phyloP scores from a whole-genome alignment of 1,139 yeast species.

The Hyphopichia burtonii region DNA sequence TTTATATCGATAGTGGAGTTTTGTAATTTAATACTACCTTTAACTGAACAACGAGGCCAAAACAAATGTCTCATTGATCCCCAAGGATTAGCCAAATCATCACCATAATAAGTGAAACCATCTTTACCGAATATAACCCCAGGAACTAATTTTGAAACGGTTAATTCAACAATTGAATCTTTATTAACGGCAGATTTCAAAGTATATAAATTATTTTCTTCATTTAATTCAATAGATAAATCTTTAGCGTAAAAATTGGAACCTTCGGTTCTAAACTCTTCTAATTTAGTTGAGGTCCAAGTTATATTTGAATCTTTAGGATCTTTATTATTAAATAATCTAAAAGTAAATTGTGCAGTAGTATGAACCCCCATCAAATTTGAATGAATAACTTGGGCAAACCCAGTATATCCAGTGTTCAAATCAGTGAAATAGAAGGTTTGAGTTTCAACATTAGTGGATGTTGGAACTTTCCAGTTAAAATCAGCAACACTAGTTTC shows the following conservation, averaged over 20 bases:
- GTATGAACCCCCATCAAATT: conserved; percentile 85
- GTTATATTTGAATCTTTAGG: conserved; percentile 36
- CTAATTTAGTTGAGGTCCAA: conserved; percentile 91
- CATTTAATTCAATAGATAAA: conserved; percentile 60
- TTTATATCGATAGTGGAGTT: conserved; percentile 35
- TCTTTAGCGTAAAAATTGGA: conserved; percentile 75
- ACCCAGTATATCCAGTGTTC: conserved; percentile 68
- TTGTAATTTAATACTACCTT: conserved; percentile 55
- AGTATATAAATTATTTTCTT: conserved; percentile 53
- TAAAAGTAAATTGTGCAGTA: conserved; percentile 93
- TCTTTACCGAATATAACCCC: conserved; percentile 90
- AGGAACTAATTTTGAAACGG: conserved; percentile 60
- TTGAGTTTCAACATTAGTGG: conserved; percentile 93
- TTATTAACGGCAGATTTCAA: conserved; percentile 66
- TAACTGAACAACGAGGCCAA: conserved; percentile 85
- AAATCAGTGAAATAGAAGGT: conserved; percentile 79
- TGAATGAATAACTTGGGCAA: conserved; percentile 93
- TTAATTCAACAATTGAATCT: conserved; percentile 72
- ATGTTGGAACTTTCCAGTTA: conserved; percentile 69
- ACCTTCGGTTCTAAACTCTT: conserved; percentile 76
- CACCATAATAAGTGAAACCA: conserved; percentile 84
- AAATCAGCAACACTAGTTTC: conserved; percentile 65
- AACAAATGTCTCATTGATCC: conserved; percentile 94
- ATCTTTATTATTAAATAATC: conserved; percentile 58
- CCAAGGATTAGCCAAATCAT: conserved; percentile 83